phyloP scores from a whole-genome alignment of 139 green algal genomes.

The Zygnema circumcarinatum region DNA sequence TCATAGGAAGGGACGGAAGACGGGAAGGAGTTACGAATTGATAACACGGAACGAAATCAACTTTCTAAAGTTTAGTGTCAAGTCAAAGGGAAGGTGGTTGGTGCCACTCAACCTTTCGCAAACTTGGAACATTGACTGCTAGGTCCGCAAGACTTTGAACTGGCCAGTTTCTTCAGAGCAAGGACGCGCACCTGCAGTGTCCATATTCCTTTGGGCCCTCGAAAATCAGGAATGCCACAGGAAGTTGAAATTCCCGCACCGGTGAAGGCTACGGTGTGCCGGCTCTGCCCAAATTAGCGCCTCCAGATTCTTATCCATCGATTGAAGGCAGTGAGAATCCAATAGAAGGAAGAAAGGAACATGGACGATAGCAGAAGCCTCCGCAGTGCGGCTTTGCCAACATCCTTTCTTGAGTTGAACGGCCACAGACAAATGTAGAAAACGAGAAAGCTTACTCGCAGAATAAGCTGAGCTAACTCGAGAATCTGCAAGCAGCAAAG shows the following conservation, averaged over 20 bases:
- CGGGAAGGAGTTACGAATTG: not conserved
- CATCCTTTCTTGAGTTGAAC: not conserved
- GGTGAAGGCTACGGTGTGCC: conserved; percentile 81
- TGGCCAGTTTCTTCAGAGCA: not conserved
- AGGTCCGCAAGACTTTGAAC: not conserved
- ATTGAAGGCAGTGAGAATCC: not conserved
- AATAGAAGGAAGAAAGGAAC: not conserved
- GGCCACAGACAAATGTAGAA: not conserved
- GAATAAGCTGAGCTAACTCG: not conserved
- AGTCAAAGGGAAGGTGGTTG: too few relatives aligned
- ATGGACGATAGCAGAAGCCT: not conserved
- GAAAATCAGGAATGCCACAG: conserved; percentile 90
- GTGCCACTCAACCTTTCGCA: not conserved
- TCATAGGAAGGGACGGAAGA: conserved; percentile 4
- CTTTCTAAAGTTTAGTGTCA: too few relatives aligned
- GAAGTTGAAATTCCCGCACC: conserved; percentile 91
- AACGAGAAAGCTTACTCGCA: not conserved
- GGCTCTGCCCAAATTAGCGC: not conserved
- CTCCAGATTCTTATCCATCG: not conserved
- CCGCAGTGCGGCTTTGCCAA: not conserved
- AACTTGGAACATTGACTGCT: not conserved
- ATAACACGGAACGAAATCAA: too few relatives aligned
- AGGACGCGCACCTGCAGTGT: conserved; percentile 68
- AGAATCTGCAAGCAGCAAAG: not conserved
- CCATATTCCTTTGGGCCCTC: conserved; percentile 91